These are phyloP conservation scores for Mortierella sp. DNA, from an alignment of 371 early-diverging fungal species.

Conservation along the genomic window DNA sequence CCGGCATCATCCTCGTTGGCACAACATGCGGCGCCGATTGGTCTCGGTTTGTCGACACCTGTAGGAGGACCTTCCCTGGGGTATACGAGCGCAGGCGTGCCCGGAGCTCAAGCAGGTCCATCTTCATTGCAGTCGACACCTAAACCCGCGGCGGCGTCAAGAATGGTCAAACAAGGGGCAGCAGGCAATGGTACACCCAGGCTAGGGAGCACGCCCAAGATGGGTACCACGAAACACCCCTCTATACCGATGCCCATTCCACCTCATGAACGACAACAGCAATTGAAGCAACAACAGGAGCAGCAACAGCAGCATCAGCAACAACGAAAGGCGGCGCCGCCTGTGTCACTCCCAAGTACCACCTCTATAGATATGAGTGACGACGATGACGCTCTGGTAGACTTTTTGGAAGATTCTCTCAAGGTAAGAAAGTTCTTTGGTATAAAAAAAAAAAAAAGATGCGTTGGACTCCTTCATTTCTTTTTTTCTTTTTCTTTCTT, in stretches of 20 bases:
- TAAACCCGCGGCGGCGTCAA: slow-evolving; percentile 11
- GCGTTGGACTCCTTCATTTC: background rate
- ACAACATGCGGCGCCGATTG: slow-evolving; percentile 24
- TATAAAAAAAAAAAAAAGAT: too few relatives aligned
- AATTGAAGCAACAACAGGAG: slow-evolving; percentile 27
- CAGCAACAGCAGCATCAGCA: too few relatives aligned
- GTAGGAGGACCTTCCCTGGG: slow-evolving; percentile 16
- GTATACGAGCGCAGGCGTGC: slow-evolving; percentile 3
- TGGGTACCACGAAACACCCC: background rate
- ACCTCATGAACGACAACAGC: slow-evolving; percentile 32
- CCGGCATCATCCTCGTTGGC: slow-evolving; percentile 1
- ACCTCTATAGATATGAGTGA: slow-evolving; percentile 23
- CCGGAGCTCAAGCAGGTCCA: background rate
- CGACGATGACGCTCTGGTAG: slow-evolving; percentile 38
- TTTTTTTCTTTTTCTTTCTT: background rate
- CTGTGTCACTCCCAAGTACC: background rate
- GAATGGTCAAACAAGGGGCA: slow-evolving; percentile 16
- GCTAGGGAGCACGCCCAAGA: slow-evolving; percentile 34
- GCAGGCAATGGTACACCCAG: slow-evolving; percentile 11
- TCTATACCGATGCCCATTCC: slow-evolving; percentile 22
- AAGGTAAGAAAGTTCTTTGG: slow-evolving; percentile 30
- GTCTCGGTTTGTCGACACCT: slow-evolving; percentile 39
- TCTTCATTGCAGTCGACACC: slow-evolving; percentile 20
- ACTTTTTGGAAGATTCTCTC: slow-evolving; percentile 40
- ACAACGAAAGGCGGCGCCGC: slow-evolving; percentile 13